A percentile compares a stretch with the other conserved stretches of the same genome.
phyloP scores from a whole-genome alignment of 2,329 filamentous ascomycete species.

The Colletotrichum magnum region DNA sequence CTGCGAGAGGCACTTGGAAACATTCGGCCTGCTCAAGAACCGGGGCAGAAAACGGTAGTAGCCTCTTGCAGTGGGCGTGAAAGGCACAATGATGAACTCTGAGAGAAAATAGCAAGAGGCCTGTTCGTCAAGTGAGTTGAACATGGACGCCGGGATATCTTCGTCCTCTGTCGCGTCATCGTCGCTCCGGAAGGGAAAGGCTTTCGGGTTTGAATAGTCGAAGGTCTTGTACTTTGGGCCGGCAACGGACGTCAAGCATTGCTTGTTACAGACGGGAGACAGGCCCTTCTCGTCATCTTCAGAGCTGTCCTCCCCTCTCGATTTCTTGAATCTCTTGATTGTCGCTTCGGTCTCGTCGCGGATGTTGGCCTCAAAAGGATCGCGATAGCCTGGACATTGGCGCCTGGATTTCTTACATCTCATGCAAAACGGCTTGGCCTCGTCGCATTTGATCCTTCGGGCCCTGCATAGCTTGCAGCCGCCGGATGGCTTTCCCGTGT shows the following conservation, averaged over 20 bases:
- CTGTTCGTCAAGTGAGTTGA: slow-evolving; percentile 37
- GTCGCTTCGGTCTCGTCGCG: slow-evolving; percentile 46
- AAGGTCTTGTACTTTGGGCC: slow-evolving; percentile 36
- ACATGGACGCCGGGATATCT: slow-evolving; percentile 31
- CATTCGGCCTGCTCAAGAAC: slow-evolving; percentile 34
- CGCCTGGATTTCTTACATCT: slow-evolving; percentile 45
- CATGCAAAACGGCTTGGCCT: slow-evolving; percentile 45
- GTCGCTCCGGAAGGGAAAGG: slow-evolving; percentile 29
- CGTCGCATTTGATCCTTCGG: slow-evolving; percentile 45
- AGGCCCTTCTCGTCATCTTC: slow-evolving; percentile 27
- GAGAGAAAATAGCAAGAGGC: slow-evolving; percentile 41
- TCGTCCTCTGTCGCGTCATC: slow-evolving; percentile 33
- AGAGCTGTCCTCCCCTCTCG: slow-evolving; percentile 37
- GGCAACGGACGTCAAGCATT: slow-evolving; percentile 32
- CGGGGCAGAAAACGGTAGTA: slow-evolving; percentile 40
- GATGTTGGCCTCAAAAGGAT: slow-evolving; percentile 45
- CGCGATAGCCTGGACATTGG: slow-evolving; percentile 45
- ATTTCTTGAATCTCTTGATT: slow-evolving; percentile 42
- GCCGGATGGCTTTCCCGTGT: slow-evolving; percentile 45
- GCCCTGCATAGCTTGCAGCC: slow-evolving; percentile 45
- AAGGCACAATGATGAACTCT: slow-evolving; percentile 40
- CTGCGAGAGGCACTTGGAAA: slow-evolving; percentile 39
- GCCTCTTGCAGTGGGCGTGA: slow-evolving; percentile 24
- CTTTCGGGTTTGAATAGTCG: slow-evolving; percentile 31
- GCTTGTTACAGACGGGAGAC: slow-evolving; percentile 33